Evolutionary conservation across 2,329 filamentous ascomycete genomes (phyloP).

Genomic region (Coniosporium tulheliwenetii): DNA sequence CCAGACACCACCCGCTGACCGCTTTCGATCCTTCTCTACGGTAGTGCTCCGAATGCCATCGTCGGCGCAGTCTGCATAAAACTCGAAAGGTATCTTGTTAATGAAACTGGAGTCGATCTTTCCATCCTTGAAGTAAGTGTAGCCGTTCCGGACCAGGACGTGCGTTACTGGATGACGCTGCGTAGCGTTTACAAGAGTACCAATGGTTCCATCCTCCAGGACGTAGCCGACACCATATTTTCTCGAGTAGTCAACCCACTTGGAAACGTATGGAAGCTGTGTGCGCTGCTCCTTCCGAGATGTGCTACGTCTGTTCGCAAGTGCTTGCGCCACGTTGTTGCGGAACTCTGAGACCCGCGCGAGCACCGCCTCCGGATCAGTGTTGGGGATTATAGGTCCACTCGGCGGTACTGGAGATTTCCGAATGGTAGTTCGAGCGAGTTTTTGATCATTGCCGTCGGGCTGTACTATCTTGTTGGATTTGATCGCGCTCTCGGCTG

Average conservation of each 20-base stretch:
- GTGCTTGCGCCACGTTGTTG: constrained; percentile 28
- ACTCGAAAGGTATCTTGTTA: constrained; percentile 40
- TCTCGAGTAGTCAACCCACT: constrained; percentile 83
- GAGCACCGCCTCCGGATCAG: constrained; percentile 29
- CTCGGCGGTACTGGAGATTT: constrained; percentile 9
- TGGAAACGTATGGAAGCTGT: constrained; percentile 43
- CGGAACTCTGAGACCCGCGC: constrained; percentile 27
- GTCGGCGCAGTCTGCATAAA: constrained; percentile 57
- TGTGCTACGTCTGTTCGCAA: constrained; percentile 20
- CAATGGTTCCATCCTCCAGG: constrained; percentile 65
- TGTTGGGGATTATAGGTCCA: constrained; percentile 14
- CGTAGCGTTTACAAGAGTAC: constrained; percentile 42
- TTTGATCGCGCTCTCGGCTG: too few species aligned
- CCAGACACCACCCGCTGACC: constrained; percentile 41
- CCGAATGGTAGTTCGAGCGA: constrained; percentile 5
- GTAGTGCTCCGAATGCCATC: constrained; percentile 47
- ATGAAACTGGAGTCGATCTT: constrained; percentile 22
- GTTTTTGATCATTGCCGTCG: background rate
- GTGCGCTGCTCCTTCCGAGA: constrained; percentile 33
- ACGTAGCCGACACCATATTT: constrained; percentile 78
- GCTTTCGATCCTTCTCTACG: constrained; percentile 44
- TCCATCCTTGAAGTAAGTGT: constrained; percentile 50
- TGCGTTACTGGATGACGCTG: constrained; percentile 46
- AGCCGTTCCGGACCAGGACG: constrained; percentile 55
- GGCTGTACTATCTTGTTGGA: too few species aligned